phyloP scores from a whole-genome alignment of 768 basidiomycete genomes.

The Pulveroboletus sp. region DNA sequence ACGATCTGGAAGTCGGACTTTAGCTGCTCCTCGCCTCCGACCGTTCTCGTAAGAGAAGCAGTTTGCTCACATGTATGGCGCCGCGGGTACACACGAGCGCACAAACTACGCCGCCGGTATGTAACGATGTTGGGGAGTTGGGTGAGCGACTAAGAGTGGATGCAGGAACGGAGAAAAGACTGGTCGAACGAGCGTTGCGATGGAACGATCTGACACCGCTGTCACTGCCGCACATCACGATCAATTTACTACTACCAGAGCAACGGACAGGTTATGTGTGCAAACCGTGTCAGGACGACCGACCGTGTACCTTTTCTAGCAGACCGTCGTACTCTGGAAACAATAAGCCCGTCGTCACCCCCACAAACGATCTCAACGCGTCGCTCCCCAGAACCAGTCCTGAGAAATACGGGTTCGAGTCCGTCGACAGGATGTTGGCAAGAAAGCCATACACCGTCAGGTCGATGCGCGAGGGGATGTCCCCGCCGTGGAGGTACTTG shows the following conservation, averaged over 20 bases:
- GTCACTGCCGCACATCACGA: too few relatives aligned
- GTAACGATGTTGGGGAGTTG: not conserved
- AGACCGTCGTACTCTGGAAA: conserved; percentile 27
- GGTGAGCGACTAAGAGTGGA: not conserved
- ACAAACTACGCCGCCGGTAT: conserved; percentile 2
- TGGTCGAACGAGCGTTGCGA: conserved; percentile 10
- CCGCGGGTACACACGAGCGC: not conserved
- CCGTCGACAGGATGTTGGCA: conserved; percentile 23
- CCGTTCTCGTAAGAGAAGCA: conserved; percentile 1
- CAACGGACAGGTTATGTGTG: not conserved
- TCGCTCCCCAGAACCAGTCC: conserved; percentile 18
- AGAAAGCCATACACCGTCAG: conserved; percentile 29
- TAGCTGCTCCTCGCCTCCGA: conserved; percentile 18
- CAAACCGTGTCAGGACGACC: not conserved
- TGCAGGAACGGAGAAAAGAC: not conserved
- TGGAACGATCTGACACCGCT: not conserved
- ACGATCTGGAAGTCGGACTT: conserved; percentile 9
- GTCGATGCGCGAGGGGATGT: conserved; percentile 28
- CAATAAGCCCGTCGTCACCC: conserved; percentile 20
- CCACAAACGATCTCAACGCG: conserved; percentile 17
- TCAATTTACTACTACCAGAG: not conserved
- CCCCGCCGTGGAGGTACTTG: conserved; percentile 25
- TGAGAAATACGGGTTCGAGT: conserved; percentile 26
- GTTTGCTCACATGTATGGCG: conserved; percentile 11
- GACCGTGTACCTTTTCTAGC: conserved; percentile 4